These are phyloP conservation scores for Miscanthus lutarioriparius DNA, from an alignment of 176 grass and related monocot species.

Conservation along the genomic window DNA sequence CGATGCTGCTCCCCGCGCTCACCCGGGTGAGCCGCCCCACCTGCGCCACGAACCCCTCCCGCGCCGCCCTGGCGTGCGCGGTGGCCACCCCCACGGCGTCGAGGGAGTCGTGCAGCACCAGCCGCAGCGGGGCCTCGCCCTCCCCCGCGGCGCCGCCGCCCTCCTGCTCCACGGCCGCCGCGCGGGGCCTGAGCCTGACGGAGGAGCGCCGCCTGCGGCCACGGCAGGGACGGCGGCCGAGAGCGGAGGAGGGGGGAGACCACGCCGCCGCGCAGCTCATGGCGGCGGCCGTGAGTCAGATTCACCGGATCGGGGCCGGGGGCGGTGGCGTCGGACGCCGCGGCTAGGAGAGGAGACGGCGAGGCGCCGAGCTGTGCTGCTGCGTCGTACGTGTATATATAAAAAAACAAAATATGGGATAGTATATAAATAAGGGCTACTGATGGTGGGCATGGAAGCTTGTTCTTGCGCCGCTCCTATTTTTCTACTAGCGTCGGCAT, in stretches of 20 bases:
- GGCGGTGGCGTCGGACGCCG: neutral
- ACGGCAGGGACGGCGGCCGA: neutral
- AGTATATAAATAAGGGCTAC: too few species aligned
- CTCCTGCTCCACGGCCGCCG: neutral
- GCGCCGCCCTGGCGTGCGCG: constrained; percentile 58
- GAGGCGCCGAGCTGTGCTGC: neutral
- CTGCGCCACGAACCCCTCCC: constrained; percentile 68
- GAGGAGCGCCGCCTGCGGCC: neutral
- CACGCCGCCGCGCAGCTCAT: constrained; percentile 45
- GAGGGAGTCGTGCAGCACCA: constrained; percentile 82
- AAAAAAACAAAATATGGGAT: neutral
- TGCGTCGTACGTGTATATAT: neutral
- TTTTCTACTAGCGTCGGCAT: too few species aligned
- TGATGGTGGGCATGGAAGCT: too few species aligned
- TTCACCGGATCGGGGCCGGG: neutral
- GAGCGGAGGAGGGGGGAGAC: constrained; percentile 12
- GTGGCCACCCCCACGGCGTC: constrained; percentile 55
- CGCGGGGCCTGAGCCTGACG: constrained; percentile 11
- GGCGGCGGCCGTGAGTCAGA: neutral
- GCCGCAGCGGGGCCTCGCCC: neutral
- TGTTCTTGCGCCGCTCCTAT: too few species aligned
- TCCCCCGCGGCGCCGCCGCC: neutral
- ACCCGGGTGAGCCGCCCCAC: constrained; percentile 53
- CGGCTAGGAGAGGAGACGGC: neutral
- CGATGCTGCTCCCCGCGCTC: constrained; percentile 62